Conservation (phyloP, 2,329 filamentous ascomycete species). For the Ophiostoma ips region DNA sequence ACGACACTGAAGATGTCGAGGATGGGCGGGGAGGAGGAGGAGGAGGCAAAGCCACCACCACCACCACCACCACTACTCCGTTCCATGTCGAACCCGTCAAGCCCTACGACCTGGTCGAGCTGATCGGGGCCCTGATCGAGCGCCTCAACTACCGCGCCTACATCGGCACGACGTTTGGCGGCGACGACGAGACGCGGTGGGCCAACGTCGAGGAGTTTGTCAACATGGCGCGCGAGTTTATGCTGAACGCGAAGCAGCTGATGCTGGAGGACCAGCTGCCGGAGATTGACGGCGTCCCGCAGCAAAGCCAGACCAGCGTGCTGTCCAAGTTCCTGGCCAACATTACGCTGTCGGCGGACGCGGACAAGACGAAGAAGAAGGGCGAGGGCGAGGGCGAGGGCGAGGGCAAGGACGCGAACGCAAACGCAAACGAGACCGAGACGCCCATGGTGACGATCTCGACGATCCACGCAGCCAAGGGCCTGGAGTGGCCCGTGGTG, state of each 20-base stretch:
- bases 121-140: conserved; percentile 40
- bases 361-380: conserved; percentile 47
- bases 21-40: background rate
- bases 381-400: too few species aligned
- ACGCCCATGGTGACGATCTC: conserved; percentile 58
- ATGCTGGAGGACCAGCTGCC: conserved; percentile 41
- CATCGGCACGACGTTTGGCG: conserved; percentile 53
- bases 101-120: conserved; percentile 25
- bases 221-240: conserved; percentile 61
- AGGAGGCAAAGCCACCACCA: too few species aligned
- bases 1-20: background rate
- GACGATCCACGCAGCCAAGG: conserved; percentile 92
- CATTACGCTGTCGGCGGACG: conserved; percentile 70
- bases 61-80: background rate
- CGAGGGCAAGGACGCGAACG: too few species aligned
- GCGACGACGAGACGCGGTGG: conserved; percentile 69
- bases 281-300: conserved; percentile 56
- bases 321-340: conserved; percentile 79
- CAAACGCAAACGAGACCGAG: too few species aligned
- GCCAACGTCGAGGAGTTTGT: conserved; percentile 84
- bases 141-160: conserved; percentile 63
- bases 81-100: background rate
- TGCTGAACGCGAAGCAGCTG: conserved; percentile 24
- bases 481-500: conserved; percentile 89
- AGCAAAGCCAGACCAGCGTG: conserved; percentile 47